Evolutionary conservation across 2,329 filamentous ascomycete genomes (phyloP).

Genomic region (Cladosporium halotolerans): DNA sequence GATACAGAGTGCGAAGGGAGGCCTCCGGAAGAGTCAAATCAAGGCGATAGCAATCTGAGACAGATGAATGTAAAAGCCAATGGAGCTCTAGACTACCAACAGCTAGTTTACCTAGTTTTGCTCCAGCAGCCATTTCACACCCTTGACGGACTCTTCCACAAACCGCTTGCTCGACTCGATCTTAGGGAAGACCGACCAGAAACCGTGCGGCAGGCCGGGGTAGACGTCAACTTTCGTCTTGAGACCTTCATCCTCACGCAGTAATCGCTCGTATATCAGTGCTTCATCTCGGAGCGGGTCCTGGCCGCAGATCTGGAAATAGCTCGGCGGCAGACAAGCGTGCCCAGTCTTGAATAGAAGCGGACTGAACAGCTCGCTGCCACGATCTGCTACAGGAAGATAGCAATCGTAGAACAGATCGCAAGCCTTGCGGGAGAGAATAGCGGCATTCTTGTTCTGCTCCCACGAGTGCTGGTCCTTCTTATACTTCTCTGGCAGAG

Average conservation of each 20-base stretch:
- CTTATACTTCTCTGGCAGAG: slow-evolving; percentile 35
- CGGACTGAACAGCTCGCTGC: slow-evolving; percentile 23
- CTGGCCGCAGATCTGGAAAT: slow-evolving; percentile 44
- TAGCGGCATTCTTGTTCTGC: slow-evolving; percentile 36
- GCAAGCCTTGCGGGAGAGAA: slow-evolving; percentile 20
- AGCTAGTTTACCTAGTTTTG: slow-evolving; percentile 2
- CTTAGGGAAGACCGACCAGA: slow-evolving; percentile 28
- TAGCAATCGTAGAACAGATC: slow-evolving; percentile 17
- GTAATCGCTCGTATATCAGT: slow-evolving; percentile 39
- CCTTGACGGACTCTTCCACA: slow-evolving; percentile 25
- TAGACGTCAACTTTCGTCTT: slow-evolving; percentile 40
- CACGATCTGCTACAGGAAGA: neutral
- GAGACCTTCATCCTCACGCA: slow-evolving; percentile 36
- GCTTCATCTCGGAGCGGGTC: slow-evolving; percentile 47
- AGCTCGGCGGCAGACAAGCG: slow-evolving; percentile 37
- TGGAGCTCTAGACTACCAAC: no score
- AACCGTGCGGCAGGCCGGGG: slow-evolving; percentile 38
- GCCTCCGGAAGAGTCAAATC: no score
- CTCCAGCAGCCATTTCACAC: slow-evolving; percentile 26
- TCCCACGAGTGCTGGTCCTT: slow-evolving; percentile 34
- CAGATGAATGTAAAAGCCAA: neutral
- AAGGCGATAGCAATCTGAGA: no score
- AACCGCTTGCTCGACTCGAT: slow-evolving; percentile 24
- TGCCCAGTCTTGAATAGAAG: slow-evolving; percentile 27
- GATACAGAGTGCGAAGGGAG: no score